Conservation (phyloP, 352 stramenopile species). For the Pythium guiyangense region DNA sequence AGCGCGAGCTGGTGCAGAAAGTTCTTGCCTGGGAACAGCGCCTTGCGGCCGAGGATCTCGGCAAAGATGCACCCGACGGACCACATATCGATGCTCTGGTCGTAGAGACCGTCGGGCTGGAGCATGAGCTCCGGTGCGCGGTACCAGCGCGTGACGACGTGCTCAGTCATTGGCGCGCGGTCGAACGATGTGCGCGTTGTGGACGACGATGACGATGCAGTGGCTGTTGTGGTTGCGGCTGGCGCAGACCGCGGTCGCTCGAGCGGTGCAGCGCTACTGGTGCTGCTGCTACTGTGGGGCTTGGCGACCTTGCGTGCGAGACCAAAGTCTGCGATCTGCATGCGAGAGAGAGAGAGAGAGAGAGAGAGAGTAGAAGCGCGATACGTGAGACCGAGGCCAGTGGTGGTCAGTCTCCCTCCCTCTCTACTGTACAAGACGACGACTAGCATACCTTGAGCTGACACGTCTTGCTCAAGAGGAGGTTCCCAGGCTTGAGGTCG, state of each 20-base stretch:
- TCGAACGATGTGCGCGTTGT: conserved; percentile 11
- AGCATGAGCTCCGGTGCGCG: conserved; percentile 90
- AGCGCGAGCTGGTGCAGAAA: conserved; percentile 76
- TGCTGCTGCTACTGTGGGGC: not conserved
- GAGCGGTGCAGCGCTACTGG: not conserved
- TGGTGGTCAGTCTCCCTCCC: too few species aligned
- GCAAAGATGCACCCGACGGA: conserved; percentile 82
- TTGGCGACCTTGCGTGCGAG: conserved; percentile 57
- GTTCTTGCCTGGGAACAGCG: conserved; percentile 74
- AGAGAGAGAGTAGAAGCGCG: too few species aligned
- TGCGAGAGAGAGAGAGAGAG: not conserved
- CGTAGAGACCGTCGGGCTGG: conserved; percentile 83
- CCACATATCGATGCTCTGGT: conserved; percentile 90
- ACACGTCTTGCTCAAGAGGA: conserved; percentile 73
- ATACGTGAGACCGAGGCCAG: not conserved
- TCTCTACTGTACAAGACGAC: too few species aligned
- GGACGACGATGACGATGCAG: too few species aligned
- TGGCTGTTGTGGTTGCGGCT: conserved; percentile 16
- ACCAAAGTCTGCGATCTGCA: conserved; percentile 67
- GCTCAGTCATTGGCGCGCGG: conserved; percentile 76
- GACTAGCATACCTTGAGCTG: conserved; percentile 57
- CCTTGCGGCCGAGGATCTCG: conserved; percentile 71
- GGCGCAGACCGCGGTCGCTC: conserved; percentile 51
- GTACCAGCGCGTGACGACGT: conserved; percentile 92
- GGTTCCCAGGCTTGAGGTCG: conserved; percentile 81